phyloP scores from a whole-genome alignment of 2,329 filamentous ascomycete species.

The Chaetomiaceae sp. region DNA sequence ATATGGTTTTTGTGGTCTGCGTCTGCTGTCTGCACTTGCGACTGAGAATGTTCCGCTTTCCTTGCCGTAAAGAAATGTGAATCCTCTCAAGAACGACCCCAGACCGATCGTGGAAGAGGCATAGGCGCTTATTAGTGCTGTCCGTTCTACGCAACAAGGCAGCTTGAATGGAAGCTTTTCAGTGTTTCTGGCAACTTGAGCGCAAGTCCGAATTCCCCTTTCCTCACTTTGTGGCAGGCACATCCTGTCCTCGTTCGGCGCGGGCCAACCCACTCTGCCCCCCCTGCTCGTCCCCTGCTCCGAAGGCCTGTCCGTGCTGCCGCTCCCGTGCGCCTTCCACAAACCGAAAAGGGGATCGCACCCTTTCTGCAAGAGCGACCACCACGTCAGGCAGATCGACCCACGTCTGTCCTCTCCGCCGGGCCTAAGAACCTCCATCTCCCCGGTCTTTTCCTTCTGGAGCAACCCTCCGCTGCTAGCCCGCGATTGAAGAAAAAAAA shows the following conservation, averaged over 20 bases:
- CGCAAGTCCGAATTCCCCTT: no score
- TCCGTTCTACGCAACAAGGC: no score
- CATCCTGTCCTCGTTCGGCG: no score
- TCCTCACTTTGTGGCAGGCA: no score
- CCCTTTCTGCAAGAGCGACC: slow-evolving; percentile 13
- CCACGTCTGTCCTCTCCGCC: slow-evolving; percentile 27
- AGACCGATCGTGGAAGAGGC: no score
- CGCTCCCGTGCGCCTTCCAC: slow-evolving; percentile 16
- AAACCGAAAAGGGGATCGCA: slow-evolving; percentile 21
- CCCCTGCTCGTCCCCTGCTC: slow-evolving; percentile 1
- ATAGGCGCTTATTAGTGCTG: no score
- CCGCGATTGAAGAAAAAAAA: slow-evolving; percentile 25
- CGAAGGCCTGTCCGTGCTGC: slow-evolving; percentile 7
- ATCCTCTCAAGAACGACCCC: no score
- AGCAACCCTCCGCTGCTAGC: slow-evolving; percentile 26
- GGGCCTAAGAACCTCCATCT: slow-evolving; percentile 28
- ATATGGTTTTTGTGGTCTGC: no score
- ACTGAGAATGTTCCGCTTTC: not conserved
- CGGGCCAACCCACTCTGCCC: no score
- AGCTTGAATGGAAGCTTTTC: no score
- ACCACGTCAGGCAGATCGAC: slow-evolving; percentile 28
- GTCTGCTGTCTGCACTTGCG: not conserved
- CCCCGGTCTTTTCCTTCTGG: slow-evolving; percentile 28
- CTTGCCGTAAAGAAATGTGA: not conserved
- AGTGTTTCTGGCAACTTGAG: no score